phyloP scores from a whole-genome alignment of 2,329 filamentous ascomycete genomes.

The Monosporascus ibericus region DNA sequence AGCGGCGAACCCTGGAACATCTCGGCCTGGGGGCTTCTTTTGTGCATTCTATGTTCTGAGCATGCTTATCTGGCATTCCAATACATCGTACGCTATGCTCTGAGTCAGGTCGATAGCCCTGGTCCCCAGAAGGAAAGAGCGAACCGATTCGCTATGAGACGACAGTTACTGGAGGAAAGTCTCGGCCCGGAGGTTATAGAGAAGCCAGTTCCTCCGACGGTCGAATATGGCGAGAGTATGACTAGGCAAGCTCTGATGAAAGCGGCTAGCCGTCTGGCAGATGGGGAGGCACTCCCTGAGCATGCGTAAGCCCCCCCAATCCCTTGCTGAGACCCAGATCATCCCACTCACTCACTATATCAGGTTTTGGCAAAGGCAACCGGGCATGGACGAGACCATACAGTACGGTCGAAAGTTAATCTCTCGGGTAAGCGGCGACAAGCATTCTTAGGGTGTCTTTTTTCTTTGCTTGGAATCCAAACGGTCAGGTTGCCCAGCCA shows the following conservation, averaged over 20 bases:
- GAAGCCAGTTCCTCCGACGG: slow-evolving; percentile 38
- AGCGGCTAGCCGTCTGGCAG: slow-evolving; percentile 46
- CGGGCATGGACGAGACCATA: slow-evolving; percentile 51
- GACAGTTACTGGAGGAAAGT: slow-evolving; percentile 70
- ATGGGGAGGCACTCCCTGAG: slow-evolving; percentile 41
- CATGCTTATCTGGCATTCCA: slow-evolving; percentile 82
- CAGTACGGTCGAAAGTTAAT: slow-evolving; percentile 50
- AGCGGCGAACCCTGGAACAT: slow-evolving; percentile 64
- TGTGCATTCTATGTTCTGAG: slow-evolving; percentile 79
- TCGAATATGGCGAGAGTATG: slow-evolving; percentile 54
- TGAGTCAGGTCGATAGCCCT: slow-evolving; percentile 78
- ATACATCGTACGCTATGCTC: slow-evolving; percentile 62
- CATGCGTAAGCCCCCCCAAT: slow-evolving; percentile 36
- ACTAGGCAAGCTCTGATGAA: slow-evolving; percentile 61
- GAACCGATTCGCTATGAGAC: slow-evolving; percentile 75
- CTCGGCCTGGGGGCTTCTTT: slow-evolving; percentile 71
- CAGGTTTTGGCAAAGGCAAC: slow-evolving; percentile 59
- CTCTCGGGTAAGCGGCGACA: slow-evolving; percentile 29
- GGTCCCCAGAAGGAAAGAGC: slow-evolving; percentile 79
- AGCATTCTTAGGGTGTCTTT: too few species aligned
- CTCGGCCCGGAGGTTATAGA: slow-evolving; percentile 52
- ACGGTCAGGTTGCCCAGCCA: too few species aligned
- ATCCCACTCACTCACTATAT: background rate
- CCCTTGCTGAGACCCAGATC: background rate
- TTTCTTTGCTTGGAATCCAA: too few species aligned